Evolutionary conservation across 805 yeast species (phyloP).

Genomic region (Wickerhamiella allomyrinae): DNA sequence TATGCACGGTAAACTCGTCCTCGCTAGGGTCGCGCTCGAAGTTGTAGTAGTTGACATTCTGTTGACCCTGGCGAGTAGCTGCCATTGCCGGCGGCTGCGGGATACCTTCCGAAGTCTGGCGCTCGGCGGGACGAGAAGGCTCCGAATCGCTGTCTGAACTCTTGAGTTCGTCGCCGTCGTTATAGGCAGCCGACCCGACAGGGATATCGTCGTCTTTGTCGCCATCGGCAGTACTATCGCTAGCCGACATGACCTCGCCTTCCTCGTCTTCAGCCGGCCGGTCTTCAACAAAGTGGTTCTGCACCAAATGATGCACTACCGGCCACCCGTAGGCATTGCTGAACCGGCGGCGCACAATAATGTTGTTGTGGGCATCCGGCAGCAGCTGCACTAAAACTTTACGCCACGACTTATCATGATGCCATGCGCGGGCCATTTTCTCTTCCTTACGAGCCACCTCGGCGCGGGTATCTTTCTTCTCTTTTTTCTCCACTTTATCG

Average conservation of each 20-base stretch:
- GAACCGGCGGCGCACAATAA: slow-evolving; percentile 74
- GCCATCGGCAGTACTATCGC: no score
- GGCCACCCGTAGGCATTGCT: slow-evolving; percentile 95
- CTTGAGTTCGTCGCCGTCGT: no score
- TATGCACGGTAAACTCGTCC: not conserved
- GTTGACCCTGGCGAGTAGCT: not conserved
- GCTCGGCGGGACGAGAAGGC: no score
- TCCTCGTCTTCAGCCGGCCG: slow-evolving; percentile 5
- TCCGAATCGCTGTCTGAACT: no score
- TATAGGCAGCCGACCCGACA: no score
- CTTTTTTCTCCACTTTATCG: slow-evolving; percentile 4
- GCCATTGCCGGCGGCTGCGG: not conserved
- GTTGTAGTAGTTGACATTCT: no score
- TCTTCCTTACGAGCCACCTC: slow-evolving; percentile 44
- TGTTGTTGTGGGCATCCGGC: slow-evolving; percentile 94
- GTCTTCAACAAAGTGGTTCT: slow-evolving; percentile 37
- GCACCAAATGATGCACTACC: slow-evolving; percentile 68
- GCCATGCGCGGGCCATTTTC: slow-evolving; percentile 79
- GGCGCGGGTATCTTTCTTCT: slow-evolving; percentile 11
- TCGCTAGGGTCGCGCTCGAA: not conserved
- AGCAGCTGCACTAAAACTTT: slow-evolving; percentile 72
- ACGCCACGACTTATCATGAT: slow-evolving; percentile 71
- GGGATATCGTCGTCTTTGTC: no score
- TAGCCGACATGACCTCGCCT: no score
- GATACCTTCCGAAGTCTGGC: not conserved